Evolutionary conservation across 1,284 basidiomycete genomes (phyloP), one percentile per base, ranked within the genome.

Genomic region (Puccinia horiana): DNA sequence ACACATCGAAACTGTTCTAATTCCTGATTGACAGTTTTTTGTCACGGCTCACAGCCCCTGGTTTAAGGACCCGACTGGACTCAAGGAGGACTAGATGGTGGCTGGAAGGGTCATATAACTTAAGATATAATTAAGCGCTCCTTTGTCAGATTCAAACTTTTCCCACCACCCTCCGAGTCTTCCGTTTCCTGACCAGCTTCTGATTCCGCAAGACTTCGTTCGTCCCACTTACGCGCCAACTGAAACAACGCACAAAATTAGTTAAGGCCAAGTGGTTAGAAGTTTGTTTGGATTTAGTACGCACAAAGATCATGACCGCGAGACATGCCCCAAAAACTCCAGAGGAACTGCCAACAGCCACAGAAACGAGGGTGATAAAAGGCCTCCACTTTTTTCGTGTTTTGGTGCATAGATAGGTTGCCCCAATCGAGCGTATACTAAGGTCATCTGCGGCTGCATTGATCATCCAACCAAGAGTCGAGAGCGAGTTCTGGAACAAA

Each of bases 361-460:
- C 47, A 69, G 76, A 67, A 32, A 69, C 26, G 20, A 78, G 76
- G 11, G 76, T 69, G 49, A 78, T 47, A 23, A 78, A 78, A 65
- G 65, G 77, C n/a, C 42, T 79, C 77, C 65, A 70, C 44, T 70
- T 72, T 69, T 56, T 79, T 37, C 16, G 20, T 35, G 65, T 69
- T 56, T 42, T 56, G 2, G 65, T 67, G 29, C 77, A 79, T 32
- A 72, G 58, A 44, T 79, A 79, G 14, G 77, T 79, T 20, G 77
- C 65, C 37, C 77, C 77, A 54, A 79, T 70, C 11, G 49, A 52
- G 44, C 67, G 63, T 20, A 37, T 26, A 37, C 72, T 72, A 14
- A 79, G 40, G 32, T 79, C 77, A 69, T 42, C 61, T 29, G 47
- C 32, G 0, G 77, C 77, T 29, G 52, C 63, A 52, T 79, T 67